Conservation (phyloP, 768 basidiomycete species). For the Fomitopsis pulvina region DNA sequence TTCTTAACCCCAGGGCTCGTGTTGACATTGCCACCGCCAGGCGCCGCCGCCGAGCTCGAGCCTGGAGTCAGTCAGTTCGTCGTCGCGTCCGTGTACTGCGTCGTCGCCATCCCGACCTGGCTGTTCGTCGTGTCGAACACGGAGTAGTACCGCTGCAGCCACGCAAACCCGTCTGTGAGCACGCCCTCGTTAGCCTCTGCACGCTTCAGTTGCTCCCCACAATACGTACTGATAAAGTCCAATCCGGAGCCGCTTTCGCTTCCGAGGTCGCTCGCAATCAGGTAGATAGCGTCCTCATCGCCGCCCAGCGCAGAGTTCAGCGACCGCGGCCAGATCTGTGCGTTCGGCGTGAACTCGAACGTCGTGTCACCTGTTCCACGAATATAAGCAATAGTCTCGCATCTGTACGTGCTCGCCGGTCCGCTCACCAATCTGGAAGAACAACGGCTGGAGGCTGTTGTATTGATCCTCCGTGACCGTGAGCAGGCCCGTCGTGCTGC, state of each 20-base stretch:
- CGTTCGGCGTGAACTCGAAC: conserved; percentile 54
- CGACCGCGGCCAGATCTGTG: conserved; percentile 63
- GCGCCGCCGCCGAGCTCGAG: background rate
- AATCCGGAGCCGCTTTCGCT: conserved; percentile 45
- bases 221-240: conserved; percentile 53
- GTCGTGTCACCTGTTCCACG: conserved; percentile 28
- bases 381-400: background rate
- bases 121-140: conserved; percentile 28
- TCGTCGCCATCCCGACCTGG: conserved; percentile 29
- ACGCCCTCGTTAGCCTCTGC: background rate
- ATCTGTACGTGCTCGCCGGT: background rate
- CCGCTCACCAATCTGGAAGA: conserved; percentile 39
- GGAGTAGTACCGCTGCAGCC: conserved; percentile 57
- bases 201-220: background rate
- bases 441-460: conserved; percentile 39
- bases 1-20: background rate
- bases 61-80: conserved; percentile 20
- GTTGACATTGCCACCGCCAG: background rate
- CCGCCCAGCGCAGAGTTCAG: conserved; percentile 57
- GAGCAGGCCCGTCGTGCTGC: conserved; percentile 48
- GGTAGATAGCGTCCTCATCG: conserved; percentile 40
- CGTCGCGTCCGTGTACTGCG: conserved; percentile 25
- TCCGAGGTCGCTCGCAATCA: conserved; percentile 51
- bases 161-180: conserved; percentile 45
- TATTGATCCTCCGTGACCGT: conserved; percentile 45